Conservation (phyloP, 2,329 filamentous ascomycete species). For the Domatiomyces catenatus region DNA sequence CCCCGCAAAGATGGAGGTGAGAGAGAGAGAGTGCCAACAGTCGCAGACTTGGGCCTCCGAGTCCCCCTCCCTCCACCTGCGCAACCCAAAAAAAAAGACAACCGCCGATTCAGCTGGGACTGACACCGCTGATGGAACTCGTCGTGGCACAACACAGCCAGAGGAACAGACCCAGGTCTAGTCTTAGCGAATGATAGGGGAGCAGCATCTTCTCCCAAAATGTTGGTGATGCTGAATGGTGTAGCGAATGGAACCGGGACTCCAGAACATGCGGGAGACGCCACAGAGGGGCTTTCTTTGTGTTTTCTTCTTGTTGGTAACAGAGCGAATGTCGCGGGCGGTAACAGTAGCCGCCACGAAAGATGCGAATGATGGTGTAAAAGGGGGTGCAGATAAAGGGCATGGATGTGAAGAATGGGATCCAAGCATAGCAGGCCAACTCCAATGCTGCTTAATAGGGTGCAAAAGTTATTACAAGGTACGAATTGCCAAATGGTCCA, state of each 20-base stretch:
- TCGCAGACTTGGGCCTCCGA: not conserved
- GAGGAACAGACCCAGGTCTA: not conserved
- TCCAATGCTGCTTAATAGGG: not conserved
- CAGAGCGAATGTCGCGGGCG: slow-evolving; percentile 1
- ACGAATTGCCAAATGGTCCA: slow-evolving; percentile 7
- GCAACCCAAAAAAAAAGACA: no score
- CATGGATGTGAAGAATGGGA: not conserved
- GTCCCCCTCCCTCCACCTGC: no score
- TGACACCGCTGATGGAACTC: not conserved
- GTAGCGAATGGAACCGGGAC: not conserved
- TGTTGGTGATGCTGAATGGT: not conserved
- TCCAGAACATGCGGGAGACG: not conserved
- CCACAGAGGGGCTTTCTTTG: not conserved
- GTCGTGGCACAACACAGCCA: not conserved
- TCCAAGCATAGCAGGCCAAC: not conserved
- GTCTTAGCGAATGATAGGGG: not conserved
- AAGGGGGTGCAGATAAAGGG: not conserved
- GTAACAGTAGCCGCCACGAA: slow-evolving; percentile 1
- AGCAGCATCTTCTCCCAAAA: not conserved
- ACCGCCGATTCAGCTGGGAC: no score
- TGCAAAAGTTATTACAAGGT: not conserved
- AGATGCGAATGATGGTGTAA: not conserved
- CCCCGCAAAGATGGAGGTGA: not conserved
- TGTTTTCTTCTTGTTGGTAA: not conserved
- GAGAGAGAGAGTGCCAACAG: not conserved